These are phyloP conservation scores for Alnus glutinosa DNA, from an alignment of 306 rosid species.

Conservation along the genomic window DNA sequence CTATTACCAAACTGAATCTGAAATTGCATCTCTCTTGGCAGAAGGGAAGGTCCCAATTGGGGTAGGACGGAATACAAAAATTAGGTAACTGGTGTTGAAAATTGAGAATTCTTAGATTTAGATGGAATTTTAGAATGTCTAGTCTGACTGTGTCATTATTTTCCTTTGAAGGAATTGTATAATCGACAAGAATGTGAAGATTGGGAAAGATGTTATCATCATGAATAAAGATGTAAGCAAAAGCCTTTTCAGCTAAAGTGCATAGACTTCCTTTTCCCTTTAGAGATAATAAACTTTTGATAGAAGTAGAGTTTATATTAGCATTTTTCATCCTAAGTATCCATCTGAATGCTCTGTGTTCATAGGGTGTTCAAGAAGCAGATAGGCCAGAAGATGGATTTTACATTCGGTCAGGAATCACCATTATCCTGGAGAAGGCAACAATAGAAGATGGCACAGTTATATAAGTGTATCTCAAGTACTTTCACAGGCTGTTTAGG, in stretches of 20 bases:
- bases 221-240: slow-evolving; percentile 77
- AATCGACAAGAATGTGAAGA: slow-evolving; percentile 87
- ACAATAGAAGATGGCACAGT: slow-evolving; percentile 64
- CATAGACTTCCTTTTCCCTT: neutral
- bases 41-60: slow-evolving; percentile 86
- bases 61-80: slow-evolving; percentile 73
- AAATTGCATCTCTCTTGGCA: slow-evolving; percentile 76
- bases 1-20: slow-evolving; percentile 88
- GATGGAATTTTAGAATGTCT: slow-evolving; percentile 7
- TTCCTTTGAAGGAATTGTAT: slow-evolving; percentile 70
- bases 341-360: slow-evolving; percentile 20
- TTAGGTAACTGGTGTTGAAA: slow-evolving; percentile 47
- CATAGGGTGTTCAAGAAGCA: slow-evolving; percentile 80
- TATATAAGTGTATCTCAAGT: slow-evolving; percentile 43
- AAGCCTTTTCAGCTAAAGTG: neutral
- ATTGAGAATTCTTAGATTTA: neutral
- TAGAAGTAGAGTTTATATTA: neutral
- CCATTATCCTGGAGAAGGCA: slow-evolving; percentile 72
- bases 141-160: slow-evolving; percentile 19
- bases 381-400: slow-evolving; percentile 81
- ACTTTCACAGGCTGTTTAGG: slow-evolving; percentile 18
- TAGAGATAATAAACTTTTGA: neutral
- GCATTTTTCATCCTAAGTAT: slow-evolving; percentile 4
- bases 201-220: slow-evolving; percentile 73
- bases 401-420: slow-evolving; percentile 78